These are phyloP conservation scores for Colletotrichum ledebouriae DNA, from an alignment of 2,329 filamentous ascomycete species.

Conservation along the genomic window DNA sequence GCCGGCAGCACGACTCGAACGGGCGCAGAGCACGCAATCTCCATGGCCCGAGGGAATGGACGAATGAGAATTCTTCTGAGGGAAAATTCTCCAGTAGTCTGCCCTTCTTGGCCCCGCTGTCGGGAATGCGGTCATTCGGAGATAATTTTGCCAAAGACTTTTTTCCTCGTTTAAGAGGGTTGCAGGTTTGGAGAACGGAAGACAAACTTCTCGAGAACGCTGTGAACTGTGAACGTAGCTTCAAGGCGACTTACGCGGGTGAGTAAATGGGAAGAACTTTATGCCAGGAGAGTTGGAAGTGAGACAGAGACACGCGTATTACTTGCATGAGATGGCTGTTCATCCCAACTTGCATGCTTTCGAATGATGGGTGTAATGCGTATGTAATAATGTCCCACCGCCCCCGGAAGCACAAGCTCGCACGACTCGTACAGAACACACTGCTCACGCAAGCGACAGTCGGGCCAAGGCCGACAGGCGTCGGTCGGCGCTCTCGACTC, in stretches of 20 bases:
- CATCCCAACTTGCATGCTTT: constrained; percentile 12
- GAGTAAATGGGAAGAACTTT: not conserved
- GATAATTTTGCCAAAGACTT: constrained; percentile 6
- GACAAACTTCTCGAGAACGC: not conserved
- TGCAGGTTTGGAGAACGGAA: not conserved
- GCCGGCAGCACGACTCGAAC: constrained; percentile 33
- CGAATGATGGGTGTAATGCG: not conserved
- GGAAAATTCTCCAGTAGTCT: constrained; percentile 14
- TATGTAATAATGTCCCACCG: constrained; percentile 10
- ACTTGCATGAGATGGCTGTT: constrained; percentile 29
- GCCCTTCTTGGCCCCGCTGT: constrained; percentile 31
- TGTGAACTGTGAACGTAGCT: not conserved
- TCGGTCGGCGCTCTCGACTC: constrained; percentile 1
- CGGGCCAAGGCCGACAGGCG: constrained; percentile 37
- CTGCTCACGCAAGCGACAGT: constrained; percentile 12
- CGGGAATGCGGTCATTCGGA: constrained; percentile 30
- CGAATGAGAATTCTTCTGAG: constrained; percentile 33
- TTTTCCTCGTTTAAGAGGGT: not conserved
- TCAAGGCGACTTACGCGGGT: not conserved
- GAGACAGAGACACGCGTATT: constrained; percentile 12
- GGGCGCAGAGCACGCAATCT: constrained; percentile 36
- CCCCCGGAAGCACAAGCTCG: not conserved
- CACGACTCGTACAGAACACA: not conserved
- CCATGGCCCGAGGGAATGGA: not conserved
- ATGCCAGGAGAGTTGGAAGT: not conserved